Evolutionary conservation across 192 early-diverging fungal genomes (phyloP), one percentile per base, ranked within the genome.

Genomic region (Backusella morwellensis): DNA sequence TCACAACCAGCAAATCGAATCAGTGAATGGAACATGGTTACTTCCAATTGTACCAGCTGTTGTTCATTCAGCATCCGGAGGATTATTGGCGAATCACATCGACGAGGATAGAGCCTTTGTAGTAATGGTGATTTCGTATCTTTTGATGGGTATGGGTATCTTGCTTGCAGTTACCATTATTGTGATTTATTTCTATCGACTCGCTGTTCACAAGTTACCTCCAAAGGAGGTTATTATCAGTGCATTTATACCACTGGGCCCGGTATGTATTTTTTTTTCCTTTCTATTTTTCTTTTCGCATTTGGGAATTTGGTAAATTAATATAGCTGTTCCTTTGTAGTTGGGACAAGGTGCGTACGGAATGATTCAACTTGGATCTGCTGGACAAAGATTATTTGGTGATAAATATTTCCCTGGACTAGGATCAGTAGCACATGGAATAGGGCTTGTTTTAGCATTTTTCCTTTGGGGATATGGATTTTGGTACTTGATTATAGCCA

Each of bases 31-130:
- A 0, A 83, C 82, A 0, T 77, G 88, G 50, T 70, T 90, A 8
- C 56, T 90, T 40, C 87, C 88, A 3, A 81, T 88, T 19, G 85
- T 90, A 4, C 79, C 88, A 19, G 81, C 81, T 0, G 81, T 88
- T 0, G 88, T 90, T 9, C 79, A 86, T 3, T 79, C 86, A 2
- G 76, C 84, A 9, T 78, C 82, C 0, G 88, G 87, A 26, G 86
- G 73, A 15, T 54, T 72, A 8, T 52, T 86, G 2, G 80, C 82
- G 8, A 80, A 71, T 9, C 54, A 76, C 5, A 71, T 86, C 6
- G 21, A 70, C 5, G 75, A 75, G 3, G 21, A 67, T 1, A 36
- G 42, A 19, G 85, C 81, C 5, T 75, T 69, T 1, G 75, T 72
- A 3, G 77, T 85, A 0, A n/a, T 90, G 21, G 26, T 87, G 0